Percentiles rank a stretch among this genome's conserved stretches.
Evolutionary conservation across 805 yeast genomes (phyloP).

Genomic region (Ogataea angusta): DNA sequence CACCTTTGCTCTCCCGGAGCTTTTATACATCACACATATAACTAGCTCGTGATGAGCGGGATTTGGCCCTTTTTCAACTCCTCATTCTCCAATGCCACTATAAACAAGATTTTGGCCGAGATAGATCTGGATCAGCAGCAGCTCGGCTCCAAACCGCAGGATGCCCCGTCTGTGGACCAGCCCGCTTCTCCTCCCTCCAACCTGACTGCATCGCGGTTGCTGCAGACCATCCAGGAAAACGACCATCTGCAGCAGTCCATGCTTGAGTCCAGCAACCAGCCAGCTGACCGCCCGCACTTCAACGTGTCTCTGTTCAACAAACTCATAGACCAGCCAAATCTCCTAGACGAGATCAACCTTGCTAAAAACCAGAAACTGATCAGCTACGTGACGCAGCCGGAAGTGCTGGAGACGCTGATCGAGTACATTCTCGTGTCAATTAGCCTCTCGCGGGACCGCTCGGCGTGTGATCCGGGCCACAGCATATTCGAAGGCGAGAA

Average conservation of each 20-base stretch:
- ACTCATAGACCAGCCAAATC: conserved; percentile 35
- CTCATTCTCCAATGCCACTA: conserved; percentile 36
- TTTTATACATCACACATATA: background rate
- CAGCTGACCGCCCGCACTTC: conserved; percentile 9
- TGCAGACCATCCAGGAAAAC: conserved; percentile 35
- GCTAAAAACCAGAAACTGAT: conserved; percentile 35
- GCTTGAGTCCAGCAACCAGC: conserved; percentile 5
- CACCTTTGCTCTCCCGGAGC: background rate
- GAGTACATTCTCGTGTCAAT: conserved; percentile 31
- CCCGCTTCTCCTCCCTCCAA: conserved; percentile 18
- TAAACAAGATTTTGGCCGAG: conserved; percentile 35
- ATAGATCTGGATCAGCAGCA: conserved; percentile 35
- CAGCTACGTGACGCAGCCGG: conserved; percentile 30
- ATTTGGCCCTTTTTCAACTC: conserved; percentile 40
- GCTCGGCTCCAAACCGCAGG: conserved; percentile 3
- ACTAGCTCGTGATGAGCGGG: conserved; percentile 29
- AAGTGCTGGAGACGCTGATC: conserved; percentile 30
- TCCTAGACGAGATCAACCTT: conserved; percentile 34
- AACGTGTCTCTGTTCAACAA: conserved; percentile 32
- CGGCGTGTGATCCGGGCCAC: conserved; percentile 8
- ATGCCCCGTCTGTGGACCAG: conserved; percentile 1
- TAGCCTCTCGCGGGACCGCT: conserved; percentile 15
- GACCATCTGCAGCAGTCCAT: conserved; percentile 23
- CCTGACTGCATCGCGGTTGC: conserved; percentile 32
- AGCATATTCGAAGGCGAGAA: conserved; percentile 23